These are phyloP conservation scores for Neofusicoccum parvum DNA, from an alignment of 2,329 filamentous ascomycete species.

Conservation along the genomic window DNA sequence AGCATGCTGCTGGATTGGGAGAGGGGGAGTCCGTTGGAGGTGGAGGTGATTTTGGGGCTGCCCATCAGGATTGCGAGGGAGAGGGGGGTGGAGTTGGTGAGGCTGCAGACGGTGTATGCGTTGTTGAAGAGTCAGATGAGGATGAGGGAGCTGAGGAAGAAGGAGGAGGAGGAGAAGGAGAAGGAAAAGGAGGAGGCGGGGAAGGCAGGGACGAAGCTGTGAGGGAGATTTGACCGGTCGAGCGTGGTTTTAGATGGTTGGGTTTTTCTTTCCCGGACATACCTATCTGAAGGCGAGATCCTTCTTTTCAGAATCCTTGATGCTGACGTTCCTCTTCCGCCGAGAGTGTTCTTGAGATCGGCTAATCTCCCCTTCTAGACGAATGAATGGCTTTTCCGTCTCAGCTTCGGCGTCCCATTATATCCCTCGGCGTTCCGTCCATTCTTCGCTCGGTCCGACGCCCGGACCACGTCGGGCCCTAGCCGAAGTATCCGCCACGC, in stretches of 20 bases:
- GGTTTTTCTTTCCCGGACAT: too few species aligned
- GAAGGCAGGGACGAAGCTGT: slow-evolving; percentile 12
- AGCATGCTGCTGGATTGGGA: slow-evolving; percentile 55
- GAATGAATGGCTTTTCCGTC: too few species aligned
- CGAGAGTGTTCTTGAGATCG: too few species aligned
- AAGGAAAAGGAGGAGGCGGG: neutral
- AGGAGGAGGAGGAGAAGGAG: slow-evolving; percentile 20
- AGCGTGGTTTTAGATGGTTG: too few species aligned
- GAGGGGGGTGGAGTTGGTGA: slow-evolving; percentile 59
- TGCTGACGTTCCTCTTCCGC: too few species aligned
- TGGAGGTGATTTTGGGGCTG: slow-evolving; percentile 55
- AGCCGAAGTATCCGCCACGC: neutral
- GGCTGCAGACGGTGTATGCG: slow-evolving; percentile 68
- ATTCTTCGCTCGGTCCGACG: neutral
- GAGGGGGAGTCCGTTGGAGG: slow-evolving; percentile 47
- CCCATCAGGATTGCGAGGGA: slow-evolving; percentile 44
- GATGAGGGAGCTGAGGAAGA: slow-evolving; percentile 47
- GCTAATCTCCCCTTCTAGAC: too few species aligned
- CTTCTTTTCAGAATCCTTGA: too few species aligned
- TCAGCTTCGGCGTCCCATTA: too few species aligned
- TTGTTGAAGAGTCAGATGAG: slow-evolving; percentile 64
- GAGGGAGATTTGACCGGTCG: neutral
- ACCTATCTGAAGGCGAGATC: too few species aligned
- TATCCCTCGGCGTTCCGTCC: neutral
- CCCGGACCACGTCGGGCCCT: neutral